Evolutionary conservation across 2,329 filamentous ascomycete species (phyloP), one percentile per base, ranked within the genome.

Genomic region (Pezicula radicicola): DNA sequence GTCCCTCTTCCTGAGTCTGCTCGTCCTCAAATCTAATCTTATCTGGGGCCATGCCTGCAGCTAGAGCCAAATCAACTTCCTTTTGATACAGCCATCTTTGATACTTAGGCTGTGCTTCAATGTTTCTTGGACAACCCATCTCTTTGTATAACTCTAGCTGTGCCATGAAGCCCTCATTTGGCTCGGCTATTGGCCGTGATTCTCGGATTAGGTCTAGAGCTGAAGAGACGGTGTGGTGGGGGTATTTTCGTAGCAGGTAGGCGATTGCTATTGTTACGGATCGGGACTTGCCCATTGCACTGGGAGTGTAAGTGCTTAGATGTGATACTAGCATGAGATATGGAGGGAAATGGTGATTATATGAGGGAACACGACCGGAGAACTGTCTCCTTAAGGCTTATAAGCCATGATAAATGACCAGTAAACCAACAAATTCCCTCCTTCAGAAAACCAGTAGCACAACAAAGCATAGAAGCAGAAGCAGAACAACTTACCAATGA

Each of bases 281-380:
- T 53, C 94, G 89, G 33, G 92, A 97, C 72, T 95, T 96, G 49
- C 94, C 94, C 85, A 96, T 96, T 19, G 91, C 93, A 78, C 94
- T 96, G 72, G 47, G 57, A 43, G 5, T 49, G 42, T 61, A 51
- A 61, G 52, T 27, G 19, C 40, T 35, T 16, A 42, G 15, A 33
- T 25, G 27, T 18, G 37, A 45, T 43, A 41, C 30, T 27, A 37
- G n/a, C 18, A 44, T 45, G 16, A 6, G 7, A 42, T 12, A 9
- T 30, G 37, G 37, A n/a, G 37, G 37, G 9, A 30, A 5, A 21
- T 3, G 3, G 21, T 21, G 3, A 6, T 30, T 30, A 3, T 9
- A 30, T 30, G 7, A 12, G 8, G 28, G 28, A 30, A 12, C 8
- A 5, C 10, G 28, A 30, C 28, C 7, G 10, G 28, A 5, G 7